Percentiles rank a stretch among this genome's conserved stretches.
Evolutionary conservation across 2,329 filamentous ascomycete species (phyloP).

Genomic region (Fusarium coicis): DNA sequence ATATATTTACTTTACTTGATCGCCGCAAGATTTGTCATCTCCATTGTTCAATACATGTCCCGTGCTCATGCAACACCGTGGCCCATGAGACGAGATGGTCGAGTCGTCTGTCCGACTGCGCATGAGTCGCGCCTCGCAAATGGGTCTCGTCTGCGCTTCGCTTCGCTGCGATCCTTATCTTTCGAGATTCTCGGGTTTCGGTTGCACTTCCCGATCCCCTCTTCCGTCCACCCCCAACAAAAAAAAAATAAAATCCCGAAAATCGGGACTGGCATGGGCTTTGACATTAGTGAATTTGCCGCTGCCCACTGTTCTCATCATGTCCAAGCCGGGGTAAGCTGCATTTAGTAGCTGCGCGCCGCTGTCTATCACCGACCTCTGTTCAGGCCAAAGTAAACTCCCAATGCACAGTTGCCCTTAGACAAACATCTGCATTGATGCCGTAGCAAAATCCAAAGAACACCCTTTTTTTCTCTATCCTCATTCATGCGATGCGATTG

Average conservation of each 20-base stretch:
- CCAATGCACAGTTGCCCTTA: conserved; percentile 38
- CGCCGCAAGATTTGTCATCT: conserved; percentile 25
- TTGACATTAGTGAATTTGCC: conserved; percentile 6
- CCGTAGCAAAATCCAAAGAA: conserved; percentile 25
- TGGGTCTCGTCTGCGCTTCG: conserved; percentile 36
- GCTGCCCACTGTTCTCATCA: conserved; percentile 33
- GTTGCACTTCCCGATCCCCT: conserved; percentile 29
- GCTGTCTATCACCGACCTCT: conserved; percentile 38
- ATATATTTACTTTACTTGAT: conserved; percentile 37
- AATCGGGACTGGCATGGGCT: conserved; percentile 28
- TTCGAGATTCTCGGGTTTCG: conserved; percentile 1
- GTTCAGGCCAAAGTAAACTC: conserved; percentile 36
- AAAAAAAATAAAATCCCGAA: conserved; percentile 35
- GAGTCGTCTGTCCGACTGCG: conserved; percentile 26
- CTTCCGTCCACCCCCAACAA: conserved; percentile 32
- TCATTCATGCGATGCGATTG: conserved; percentile 24
- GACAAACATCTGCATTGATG: conserved; percentile 32
- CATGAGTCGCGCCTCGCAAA: conserved; percentile 33
- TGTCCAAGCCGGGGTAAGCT: conserved; percentile 36
- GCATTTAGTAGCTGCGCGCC: conserved; percentile 23
- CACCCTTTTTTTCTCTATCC: conserved; percentile 1
- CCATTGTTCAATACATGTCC: conserved; percentile 27
- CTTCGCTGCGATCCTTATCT: conserved; percentile 41
- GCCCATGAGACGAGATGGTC: conserved; percentile 16
- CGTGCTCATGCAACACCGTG: conserved; percentile 38